phyloP scores from a whole-genome alignment of 2,329 filamentous ascomycete species.

The Fusarium gaditjirri region DNA sequence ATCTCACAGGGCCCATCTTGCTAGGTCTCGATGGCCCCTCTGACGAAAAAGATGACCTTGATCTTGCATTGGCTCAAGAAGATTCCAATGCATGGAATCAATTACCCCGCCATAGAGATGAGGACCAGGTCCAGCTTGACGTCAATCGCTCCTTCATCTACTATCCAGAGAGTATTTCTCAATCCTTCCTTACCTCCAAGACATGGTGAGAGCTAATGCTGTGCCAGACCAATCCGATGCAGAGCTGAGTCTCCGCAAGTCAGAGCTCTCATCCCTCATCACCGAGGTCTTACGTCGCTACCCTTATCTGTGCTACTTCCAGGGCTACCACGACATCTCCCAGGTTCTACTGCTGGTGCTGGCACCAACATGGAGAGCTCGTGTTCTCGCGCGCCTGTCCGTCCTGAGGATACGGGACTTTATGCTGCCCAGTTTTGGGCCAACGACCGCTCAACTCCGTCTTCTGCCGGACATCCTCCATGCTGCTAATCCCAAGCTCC shows the following conservation, averaged over 20 bases:
- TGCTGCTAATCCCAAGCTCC: constrained; percentile 76
- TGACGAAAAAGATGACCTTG: constrained; percentile 23
- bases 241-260: constrained; percentile 76
- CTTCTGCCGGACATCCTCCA: constrained; percentile 85
- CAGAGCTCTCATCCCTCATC: constrained; percentile 83
- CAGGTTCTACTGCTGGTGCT: constrained; percentile 94
- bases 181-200: neutral
- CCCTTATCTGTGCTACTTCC: constrained; percentile 92
- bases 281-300: constrained; percentile 80
- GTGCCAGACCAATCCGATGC: constrained; percentile 71
- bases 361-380: constrained; percentile 67
- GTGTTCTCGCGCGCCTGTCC: constrained; percentile 82
- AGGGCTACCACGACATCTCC: constrained; percentile 98
- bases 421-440: constrained; percentile 89
- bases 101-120: constrained; percentile 83
- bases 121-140: constrained; percentile 90
- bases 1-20: constrained; percentile 68
- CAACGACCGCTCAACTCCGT: constrained; percentile 85
- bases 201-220: constrained; percentile 13
- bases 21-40: constrained; percentile 55
- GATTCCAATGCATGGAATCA: constrained; percentile 61
- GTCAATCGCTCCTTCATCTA: constrained; percentile 98
- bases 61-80: constrained; percentile 9
- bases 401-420: constrained; percentile 94
- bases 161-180: constrained; percentile 78